Evolutionary conservation across 768 basidiomycete genomes (phyloP).

Genomic region (Tremella yokohamensis): DNA sequence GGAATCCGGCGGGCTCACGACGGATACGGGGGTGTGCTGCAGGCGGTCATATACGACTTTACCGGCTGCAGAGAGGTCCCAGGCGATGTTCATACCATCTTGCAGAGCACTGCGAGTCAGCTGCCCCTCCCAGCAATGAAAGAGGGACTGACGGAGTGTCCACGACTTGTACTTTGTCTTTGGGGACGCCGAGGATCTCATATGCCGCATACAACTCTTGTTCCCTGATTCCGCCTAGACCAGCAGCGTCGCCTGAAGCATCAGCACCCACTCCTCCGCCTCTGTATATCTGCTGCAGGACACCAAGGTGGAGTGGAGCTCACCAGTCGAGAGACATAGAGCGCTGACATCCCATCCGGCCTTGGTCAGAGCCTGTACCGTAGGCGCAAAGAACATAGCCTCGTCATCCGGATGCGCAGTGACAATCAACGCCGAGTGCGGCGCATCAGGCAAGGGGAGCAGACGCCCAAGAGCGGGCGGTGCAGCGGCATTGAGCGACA

Average conservation of each 20-base stretch:
- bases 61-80: slow-evolving; percentile 3
- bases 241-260: slow-evolving; percentile 65
- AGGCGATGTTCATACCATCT: slow-evolving; percentile 63
- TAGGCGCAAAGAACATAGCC: slow-evolving; percentile 88
- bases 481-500: too few relatives aligned
- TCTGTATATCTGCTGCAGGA: background rate
- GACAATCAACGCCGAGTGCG: slow-evolving; percentile 54
- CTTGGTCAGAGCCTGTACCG: slow-evolving; percentile 59
- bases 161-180: slow-evolving; percentile 60
- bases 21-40: slow-evolving; percentile 1
- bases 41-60: slow-evolving; percentile 7
- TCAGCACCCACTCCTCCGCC: background rate
- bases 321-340: slow-evolving; percentile 68
- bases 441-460: background rate
- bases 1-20: slow-evolving; percentile 10
- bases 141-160: slow-evolving; percentile 65
- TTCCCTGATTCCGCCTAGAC: slow-evolving; percentile 62
- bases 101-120: slow-evolving; percentile 55
- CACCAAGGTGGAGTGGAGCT: slow-evolving; percentile 13
- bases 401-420: slow-evolving; percentile 96
- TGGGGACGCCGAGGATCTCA: slow-evolving; percentile 63
- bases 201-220: slow-evolving; percentile 65
- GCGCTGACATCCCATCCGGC: slow-evolving; percentile 56
- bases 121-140: background rate
- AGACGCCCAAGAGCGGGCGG: background rate